Evolutionary conservation across 306 rosid genomes (phyloP), one percentile per base, ranked within the genome.

Genomic region (Vigna mungo): DNA sequence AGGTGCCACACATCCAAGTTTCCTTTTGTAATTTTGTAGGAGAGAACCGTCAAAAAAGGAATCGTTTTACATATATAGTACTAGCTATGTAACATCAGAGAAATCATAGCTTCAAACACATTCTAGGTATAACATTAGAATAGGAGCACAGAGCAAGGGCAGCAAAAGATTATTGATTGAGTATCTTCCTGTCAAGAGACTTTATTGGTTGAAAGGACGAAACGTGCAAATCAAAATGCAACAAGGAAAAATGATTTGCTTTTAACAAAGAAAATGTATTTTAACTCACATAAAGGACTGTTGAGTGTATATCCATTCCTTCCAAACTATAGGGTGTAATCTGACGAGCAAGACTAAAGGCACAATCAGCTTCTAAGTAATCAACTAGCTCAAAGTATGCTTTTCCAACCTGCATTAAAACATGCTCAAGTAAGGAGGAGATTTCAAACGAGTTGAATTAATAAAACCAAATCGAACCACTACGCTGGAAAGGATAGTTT

Each of bases 261-360:
- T 70, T 76, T 52, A n/a, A 41, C 46, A 70, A 70, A 78, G 25
- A 59, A 21, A 66, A 66, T 75, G 78, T 9, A 69, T 47, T 58
- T 61, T 55, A 62, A 92, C 99, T 89, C 87, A 95, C 99, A 82
- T 91, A 95, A 79, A 95, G 96, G 68, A 95, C 99, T 59, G 99
- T 95, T 21, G 99, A 95, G 85, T 92, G 91, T 64, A 88, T 72
- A 86, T 95, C 98, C 99, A 92, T 95, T 81, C 99, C 99, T 84
- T 95, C 97, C 77, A 95, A 84, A 86, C 93, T 91, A 87, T 92
- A 90, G 54, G 99, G 98, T 36, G 98, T 84, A 72, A 84, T 90
- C 52, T 81, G 91, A 44, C 86, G 94, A 67, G 98, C 94, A 84
- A 81, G 94, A 84, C 88, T 80, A 82, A 95, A 95, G 77, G 83